These are phyloP conservation scores for Penicillium odoratum DNA, from an alignment of 495 filamentous ascomycete genomes.

Conservation along the genomic window DNA sequence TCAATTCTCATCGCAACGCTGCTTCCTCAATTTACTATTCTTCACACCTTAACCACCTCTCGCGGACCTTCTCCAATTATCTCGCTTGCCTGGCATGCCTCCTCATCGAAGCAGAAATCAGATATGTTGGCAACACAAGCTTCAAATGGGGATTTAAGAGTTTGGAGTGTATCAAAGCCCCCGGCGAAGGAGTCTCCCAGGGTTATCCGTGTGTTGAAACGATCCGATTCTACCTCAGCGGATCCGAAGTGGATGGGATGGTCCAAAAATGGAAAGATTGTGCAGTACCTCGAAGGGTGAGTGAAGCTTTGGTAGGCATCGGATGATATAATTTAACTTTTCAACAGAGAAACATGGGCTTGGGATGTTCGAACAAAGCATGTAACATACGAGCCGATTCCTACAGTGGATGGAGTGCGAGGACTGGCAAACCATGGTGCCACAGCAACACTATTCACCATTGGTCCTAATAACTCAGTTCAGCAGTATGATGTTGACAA, in stretches of 20 bases:
- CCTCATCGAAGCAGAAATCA: constrained; percentile 93
- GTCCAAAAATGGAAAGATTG: constrained; percentile 95
- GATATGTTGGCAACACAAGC: constrained; percentile 97
- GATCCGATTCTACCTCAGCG: constrained; percentile 64
- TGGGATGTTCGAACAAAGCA: constrained; percentile 98
- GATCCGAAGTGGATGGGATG: constrained; percentile 96
- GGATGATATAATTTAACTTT: constrained; percentile 12
- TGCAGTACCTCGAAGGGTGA: constrained; percentile 91
- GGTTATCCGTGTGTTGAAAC: constrained; percentile 84
- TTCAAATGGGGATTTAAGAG: constrained; percentile 85
- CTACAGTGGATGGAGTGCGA: constrained; percentile 76
- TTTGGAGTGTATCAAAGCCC: constrained; percentile 95
- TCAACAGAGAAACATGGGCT: constrained; percentile 76
- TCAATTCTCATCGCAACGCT: constrained; percentile 88
- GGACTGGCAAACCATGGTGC: constrained; percentile 88
- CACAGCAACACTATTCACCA: constrained; percentile 86
- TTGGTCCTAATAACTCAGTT: constrained; percentile 82
- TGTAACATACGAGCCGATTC: constrained; percentile 82
- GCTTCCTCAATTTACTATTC: constrained; percentile 88
- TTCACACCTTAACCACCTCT: constrained; percentile 85
- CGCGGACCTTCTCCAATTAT: constrained; percentile 84
- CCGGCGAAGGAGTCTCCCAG: constrained; percentile 72
- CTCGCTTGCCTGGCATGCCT: constrained; percentile 94
- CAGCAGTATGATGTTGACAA: constrained; percentile 94
- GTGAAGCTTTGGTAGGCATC: constrained; percentile 30